Evolutionary conservation across 1,139 yeast species (phyloP).

Genomic region (Saccharomycopsis hybrid): DNA sequence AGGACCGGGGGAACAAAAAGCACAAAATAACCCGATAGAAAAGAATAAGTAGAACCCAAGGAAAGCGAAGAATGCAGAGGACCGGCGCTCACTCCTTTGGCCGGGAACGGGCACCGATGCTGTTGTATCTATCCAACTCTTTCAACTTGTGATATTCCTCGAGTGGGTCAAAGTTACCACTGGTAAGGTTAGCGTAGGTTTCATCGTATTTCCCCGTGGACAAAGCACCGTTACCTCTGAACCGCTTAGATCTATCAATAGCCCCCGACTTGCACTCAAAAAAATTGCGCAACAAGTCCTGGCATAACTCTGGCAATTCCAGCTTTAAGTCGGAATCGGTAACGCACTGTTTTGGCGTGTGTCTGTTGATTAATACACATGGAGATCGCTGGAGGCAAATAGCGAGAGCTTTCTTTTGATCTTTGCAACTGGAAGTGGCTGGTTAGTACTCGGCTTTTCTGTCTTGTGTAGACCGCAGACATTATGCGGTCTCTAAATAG

Average conservation of each 20-base stretch:
- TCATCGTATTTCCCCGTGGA: constrained; percentile 92
- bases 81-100: too few relatives aligned
- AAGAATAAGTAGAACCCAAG: too few relatives aligned
- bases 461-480: too few relatives aligned
- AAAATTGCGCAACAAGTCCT: constrained; percentile 77
- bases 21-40: too few relatives aligned
- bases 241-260: constrained; percentile 85
- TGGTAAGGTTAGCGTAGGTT: constrained; percentile 68
- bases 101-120: too few relatives aligned
- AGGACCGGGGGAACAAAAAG: too few relatives aligned
- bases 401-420: constrained; percentile 88
- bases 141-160: constrained; percentile 72
- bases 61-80: too few relatives aligned
- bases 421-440: constrained; percentile 94
- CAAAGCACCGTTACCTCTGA: constrained; percentile 88
- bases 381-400: constrained; percentile 94
- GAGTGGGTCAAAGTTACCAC: constrained; percentile 73
- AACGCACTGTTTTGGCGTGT: constrained; percentile 85
- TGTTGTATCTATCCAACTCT: constrained; percentile 36
- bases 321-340: constrained; percentile 70
- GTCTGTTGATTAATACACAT: constrained; percentile 83
- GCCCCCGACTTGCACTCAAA: constrained; percentile 82
- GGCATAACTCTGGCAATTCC: constrained; percentile 82
- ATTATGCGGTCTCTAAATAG: too few relatives aligned
- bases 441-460: too few relatives aligned